phyloP scores from a whole-genome alignment of 306 rosid genomes.

The Sindora glabra region DNA sequence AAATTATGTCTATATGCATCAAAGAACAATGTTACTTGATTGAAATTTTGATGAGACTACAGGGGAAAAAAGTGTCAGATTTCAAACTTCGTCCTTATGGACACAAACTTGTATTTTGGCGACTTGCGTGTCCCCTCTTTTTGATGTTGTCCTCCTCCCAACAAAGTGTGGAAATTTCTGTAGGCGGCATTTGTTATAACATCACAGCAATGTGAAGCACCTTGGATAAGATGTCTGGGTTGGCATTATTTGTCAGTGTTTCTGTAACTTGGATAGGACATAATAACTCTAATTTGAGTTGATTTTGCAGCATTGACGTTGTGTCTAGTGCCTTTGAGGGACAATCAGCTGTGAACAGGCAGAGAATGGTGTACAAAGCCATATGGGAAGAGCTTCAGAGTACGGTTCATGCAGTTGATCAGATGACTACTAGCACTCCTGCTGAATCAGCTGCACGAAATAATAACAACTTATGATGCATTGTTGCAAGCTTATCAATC shows the following conservation, averaged over 20 bases:
- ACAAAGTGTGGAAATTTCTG: background rate
- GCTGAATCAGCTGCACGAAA: conserved; percentile 45
- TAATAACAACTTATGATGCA: conserved; percentile 7
- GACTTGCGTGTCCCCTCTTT: background rate
- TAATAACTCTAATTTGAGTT: conserved; percentile 4
- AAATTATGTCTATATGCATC: no score
- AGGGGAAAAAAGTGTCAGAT: no score
- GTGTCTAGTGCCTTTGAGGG: conserved; percentile 79
- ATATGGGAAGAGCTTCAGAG: conserved; percentile 98
- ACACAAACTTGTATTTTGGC: no score
- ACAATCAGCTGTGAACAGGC: conserved; percentile 84
- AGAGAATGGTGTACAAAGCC: conserved; percentile 94
- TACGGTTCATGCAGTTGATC: conserved; percentile 92
- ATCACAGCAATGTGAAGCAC: background rate
- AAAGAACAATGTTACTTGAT: no score
- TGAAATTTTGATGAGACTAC: no score
- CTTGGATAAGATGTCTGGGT: background rate
- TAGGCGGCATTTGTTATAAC: background rate
- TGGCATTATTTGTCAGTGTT: background rate
- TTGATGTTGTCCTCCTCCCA: background rate
- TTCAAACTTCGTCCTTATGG: no score
- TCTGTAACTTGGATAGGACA: background rate
- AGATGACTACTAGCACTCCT: conserved; percentile 86
- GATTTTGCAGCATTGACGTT: conserved; percentile 62
- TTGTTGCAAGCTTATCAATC: no score